Percentiles rank a stretch among this genome's conserved stretches.
Evolutionary conservation across 345 rosid genomes (phyloP).

Genomic region (Arabidopsis suecica): DNA sequence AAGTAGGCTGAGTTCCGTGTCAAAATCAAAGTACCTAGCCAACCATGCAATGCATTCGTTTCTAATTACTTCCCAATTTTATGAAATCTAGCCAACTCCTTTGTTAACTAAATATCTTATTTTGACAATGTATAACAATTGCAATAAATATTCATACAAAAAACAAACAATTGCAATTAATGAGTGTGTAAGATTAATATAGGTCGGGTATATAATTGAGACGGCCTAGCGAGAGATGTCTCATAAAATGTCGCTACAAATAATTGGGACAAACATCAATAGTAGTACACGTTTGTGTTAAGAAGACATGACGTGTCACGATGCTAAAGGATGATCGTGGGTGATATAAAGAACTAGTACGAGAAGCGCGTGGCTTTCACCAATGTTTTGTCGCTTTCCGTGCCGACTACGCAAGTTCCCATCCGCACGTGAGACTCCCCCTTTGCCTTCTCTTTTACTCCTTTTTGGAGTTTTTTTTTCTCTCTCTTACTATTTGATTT

Average conservation of each 20-base stretch:
- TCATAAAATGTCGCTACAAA: conserved; percentile 4
- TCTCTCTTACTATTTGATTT: conserved; percentile 1
- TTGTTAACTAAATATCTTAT: neutral
- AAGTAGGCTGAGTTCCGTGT: conserved; percentile 30
- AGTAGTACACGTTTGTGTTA: conserved; percentile 23
- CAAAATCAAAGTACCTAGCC: conserved; percentile 13
- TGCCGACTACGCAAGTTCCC: conserved; percentile 33
- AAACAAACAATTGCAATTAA: conserved; percentile 5
- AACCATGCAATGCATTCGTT: neutral
- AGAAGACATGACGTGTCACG: conserved; percentile 18
- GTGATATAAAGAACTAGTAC: neutral
- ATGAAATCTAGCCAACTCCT: neutral
- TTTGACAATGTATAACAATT: conserved; percentile 1
- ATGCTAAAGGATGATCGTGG: conserved; percentile 28
- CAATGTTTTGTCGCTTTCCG: conserved; percentile 29
- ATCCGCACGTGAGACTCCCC: conserved; percentile 31
- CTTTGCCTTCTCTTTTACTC: conserved; percentile 23
- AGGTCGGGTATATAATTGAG: conserved; percentile 19
- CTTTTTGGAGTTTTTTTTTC: neutral
- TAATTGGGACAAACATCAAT: conserved; percentile 13
- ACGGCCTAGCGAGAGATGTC: conserved; percentile 19
- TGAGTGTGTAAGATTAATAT: neutral
- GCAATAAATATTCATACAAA: conserved; percentile 1
- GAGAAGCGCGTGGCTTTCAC: conserved; percentile 20
- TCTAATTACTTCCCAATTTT: conserved; percentile 10